phyloP scores from a whole-genome alignment of 108 stramenopile species.

The Thalassiosira profunda region DNA sequence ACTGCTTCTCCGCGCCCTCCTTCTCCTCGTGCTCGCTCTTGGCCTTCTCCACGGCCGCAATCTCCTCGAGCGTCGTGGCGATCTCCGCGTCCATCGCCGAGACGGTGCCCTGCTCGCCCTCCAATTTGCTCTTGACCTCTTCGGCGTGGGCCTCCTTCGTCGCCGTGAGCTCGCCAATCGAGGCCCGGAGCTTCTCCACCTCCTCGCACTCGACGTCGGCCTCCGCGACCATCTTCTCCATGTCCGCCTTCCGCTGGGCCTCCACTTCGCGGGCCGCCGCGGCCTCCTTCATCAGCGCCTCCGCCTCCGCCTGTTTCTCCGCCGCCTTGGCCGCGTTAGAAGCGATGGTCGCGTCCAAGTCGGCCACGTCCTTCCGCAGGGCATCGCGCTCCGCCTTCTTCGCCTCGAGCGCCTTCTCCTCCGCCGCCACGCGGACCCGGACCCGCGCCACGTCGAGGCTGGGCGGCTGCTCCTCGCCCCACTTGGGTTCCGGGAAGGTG shows the following conservation, averaged over 20 bases:
- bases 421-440: constrained; percentile 31
- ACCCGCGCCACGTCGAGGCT: constrained; percentile 50
- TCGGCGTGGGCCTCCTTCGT: constrained; percentile 30
- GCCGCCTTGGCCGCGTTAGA: constrained; percentile 9
- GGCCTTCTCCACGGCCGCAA: constrained; percentile 14
- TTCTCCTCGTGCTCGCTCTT: constrained; percentile 3
- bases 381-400: constrained; percentile 21
- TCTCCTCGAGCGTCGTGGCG: constrained; percentile 15
- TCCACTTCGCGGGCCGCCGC: constrained; percentile 20
- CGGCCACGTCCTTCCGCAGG: constrained; percentile 14
- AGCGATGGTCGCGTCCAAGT: constrained; percentile 6
- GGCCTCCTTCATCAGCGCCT: constrained; percentile 8
- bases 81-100: constrained; percentile 32
- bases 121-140: constrained; percentile 17
- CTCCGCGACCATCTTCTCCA: constrained; percentile 20
- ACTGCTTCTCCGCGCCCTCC: constrained; percentile 8
- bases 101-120: constrained; percentile 16
- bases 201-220: constrained; percentile 34
- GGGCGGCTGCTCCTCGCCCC: constrained; percentile 42
- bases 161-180: constrained; percentile 37
- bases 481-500: constrained; percentile 23
- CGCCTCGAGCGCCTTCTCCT: constrained; percentile 21
- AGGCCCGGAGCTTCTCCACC: constrained; percentile 26
- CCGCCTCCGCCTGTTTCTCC: constrained; percentile 21
- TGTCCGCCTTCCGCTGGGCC: constrained; percentile 10